Base-by-base conservation (phyloP, 345 rosid species). In the Boechera divaricarpa region DNA sequence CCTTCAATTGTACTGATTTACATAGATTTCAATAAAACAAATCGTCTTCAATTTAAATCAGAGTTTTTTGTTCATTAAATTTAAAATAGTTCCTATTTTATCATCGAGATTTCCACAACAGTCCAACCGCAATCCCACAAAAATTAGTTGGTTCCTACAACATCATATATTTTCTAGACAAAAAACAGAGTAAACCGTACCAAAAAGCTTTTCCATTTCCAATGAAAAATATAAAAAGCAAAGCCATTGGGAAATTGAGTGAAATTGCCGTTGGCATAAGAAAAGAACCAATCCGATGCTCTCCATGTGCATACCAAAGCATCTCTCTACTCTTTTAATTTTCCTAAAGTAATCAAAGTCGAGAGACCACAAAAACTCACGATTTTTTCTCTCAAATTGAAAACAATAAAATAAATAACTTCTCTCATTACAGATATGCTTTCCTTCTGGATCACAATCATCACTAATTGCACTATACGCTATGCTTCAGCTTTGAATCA, bases 391-490 rank as follows among this genome's bases (percentile, higher is more conserved):
- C 41, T 75, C 41, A 24, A 44, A 6, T 24, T 7, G 0, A 21
- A 18, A 10, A 15, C 31, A 36, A 64, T 38, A 42, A 74, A 10
- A 10, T 28, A 42, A 16, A 51, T 6, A 13, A 33, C 21, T 36
- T 42, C 35, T 42, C 49, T 39, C 33, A 41, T 53, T 24, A 73
- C 12, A 61, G 33, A 71, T 77, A 71, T 77, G 68, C 77, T 71
- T 77, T 77, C 1, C 77, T 77, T 77, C 73, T 77, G 73, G 72
- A 78, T 78, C 77, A 78, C 68, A 78, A 78, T 78, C 63, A 78
- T 78, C 54, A 64, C 81, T 39, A 48, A 57, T 71, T 77, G 53
- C 59, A 63, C 72, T 56, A 71, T 64, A 70, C 81, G 65, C 72
- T 63, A 63, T 70, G 63, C 42, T 56, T 62, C 24, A 67, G 16